phyloP scores from a whole-genome alignment of 2,329 filamentous ascomycete genomes.

The Anisogramma anomala region DNA sequence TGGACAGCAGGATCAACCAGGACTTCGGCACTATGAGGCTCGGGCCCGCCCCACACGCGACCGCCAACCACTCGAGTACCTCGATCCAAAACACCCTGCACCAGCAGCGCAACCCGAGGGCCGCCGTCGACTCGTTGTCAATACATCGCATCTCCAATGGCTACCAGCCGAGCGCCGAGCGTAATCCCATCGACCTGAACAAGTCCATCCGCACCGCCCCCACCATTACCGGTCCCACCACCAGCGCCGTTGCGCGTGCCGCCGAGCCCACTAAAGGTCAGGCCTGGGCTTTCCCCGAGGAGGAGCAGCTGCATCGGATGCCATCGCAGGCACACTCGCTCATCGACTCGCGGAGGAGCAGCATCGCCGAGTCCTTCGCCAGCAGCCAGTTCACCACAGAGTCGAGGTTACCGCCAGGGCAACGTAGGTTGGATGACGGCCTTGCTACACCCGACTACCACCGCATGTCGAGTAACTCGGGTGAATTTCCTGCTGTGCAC shows the following conservation, averaged over 20 bases:
- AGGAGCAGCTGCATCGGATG: constrained; percentile 48
- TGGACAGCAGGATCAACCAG: constrained; percentile 68
- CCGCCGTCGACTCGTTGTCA: constrained; percentile 39
- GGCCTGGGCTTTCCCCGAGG: constrained; percentile 74
- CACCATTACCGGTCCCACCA: constrained; percentile 61
- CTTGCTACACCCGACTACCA: constrained; percentile 34
- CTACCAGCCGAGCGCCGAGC: constrained; percentile 48
- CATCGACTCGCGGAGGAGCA: constrained; percentile 59
- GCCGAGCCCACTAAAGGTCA: constrained; percentile 72
- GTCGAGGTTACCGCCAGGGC: constrained; percentile 58
- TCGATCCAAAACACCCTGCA: constrained; percentile 63
- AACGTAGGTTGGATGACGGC: constrained; percentile 57
- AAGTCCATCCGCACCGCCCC: constrained; percentile 56
- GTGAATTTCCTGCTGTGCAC: constrained; percentile 50
- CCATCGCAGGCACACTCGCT: constrained; percentile 38
- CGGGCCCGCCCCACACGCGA: constrained; percentile 60
- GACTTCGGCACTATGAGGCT: constrained; percentile 59
- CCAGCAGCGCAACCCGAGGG: constrained; percentile 50
- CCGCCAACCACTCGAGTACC: constrained; percentile 63
- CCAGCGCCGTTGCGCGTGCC: constrained; percentile 54
- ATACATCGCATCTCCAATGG: constrained; percentile 53
- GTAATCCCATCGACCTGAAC: constrained; percentile 38
- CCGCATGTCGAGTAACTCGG: constrained; percentile 37
- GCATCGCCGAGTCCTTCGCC: constrained; percentile 64
- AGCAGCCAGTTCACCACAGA: constrained; percentile 71